Base-by-base conservation (phyloP, 2,329 filamentous ascomycete genomes). In the Bipolaris victoriae region DNA sequence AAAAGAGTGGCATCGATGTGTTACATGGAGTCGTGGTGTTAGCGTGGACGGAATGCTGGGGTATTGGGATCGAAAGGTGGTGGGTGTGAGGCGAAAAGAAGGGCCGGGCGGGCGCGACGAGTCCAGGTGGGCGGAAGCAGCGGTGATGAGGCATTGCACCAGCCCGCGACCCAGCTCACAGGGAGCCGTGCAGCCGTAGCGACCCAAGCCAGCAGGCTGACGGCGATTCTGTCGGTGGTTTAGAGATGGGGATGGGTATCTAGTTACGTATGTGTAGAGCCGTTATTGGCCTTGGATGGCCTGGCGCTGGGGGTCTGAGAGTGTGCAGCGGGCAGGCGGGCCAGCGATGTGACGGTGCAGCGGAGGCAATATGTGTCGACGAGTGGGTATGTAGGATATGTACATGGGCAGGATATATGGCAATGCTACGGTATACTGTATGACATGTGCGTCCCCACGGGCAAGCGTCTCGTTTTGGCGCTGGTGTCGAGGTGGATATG, bases 51-150 rank as follows among this genome's bases (percentile, higher is more conserved):
- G 16, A 48, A 37, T 58, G 33, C 48, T 52, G 56, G 54, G 52
- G 59, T 54, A 54, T 45, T 44, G 41, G 51, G 53, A 56, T 56
- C 35, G 53, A 52, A 47, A 43, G 48, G 53, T 46, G 36, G 53
- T 39, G 26, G 45, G 44, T 29, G 58, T 29, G 58, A 58, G 61
- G 56, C 26, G 26, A 29, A 29, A 29, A 29, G 26, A 29, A 29
- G 64, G 62, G 56, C 49, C 44, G 39, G 58, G 59, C 44, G 39
- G 58, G 59, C 50, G 55, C 57, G 59, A 63, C 55, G 43, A 43
- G 52, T 51, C 66, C 67, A 67, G 61, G 63, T 66, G 44, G 50
- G 15, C 37, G 16, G 36, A 49, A 55, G 46, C 47, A 55, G 39
- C 35, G 45, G 50, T 55, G 51, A 57, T 58, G 29, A 10, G 20